Percentiles rank a stretch among this genome's conserved stretches.
Conservation (phyloP, 2,329 filamentous ascomycete species). For the Diplodia mutila region DNA sequence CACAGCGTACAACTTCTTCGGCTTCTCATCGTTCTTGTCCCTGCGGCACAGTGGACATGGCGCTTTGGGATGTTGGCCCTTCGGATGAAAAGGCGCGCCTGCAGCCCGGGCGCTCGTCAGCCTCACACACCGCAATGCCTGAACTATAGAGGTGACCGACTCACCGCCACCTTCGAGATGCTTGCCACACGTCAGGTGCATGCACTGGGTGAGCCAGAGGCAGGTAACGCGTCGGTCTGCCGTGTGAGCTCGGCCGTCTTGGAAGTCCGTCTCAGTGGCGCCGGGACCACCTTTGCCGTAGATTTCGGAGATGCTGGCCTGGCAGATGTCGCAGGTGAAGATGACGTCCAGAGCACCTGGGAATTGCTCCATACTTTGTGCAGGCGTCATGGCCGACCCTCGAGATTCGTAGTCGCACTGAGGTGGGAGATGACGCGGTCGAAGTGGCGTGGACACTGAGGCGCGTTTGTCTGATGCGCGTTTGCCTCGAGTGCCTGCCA, state of each 20-base stretch:
- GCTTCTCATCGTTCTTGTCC: slow-evolving; percentile 40
- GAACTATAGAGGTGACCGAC: slow-evolving; percentile 25
- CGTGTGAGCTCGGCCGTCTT: slow-evolving; percentile 35
- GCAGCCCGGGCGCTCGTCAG: background rate
- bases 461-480: background rate
- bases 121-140: background rate
- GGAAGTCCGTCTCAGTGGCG: slow-evolving; percentile 32
- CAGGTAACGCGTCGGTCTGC: slow-evolving; percentile 47
- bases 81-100: slow-evolving; percentile 53
- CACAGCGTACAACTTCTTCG: slow-evolving; percentile 49
- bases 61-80: slow-evolving; percentile 45
- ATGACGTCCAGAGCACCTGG: slow-evolving; percentile 47
- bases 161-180: slow-evolving; percentile 55
- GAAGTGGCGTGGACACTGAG: background rate
- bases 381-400: background rate
- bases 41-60: slow-evolving; percentile 51
- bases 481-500: background rate
- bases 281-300: slow-evolving; percentile 43
- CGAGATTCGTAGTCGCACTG: background rate
- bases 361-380: background rate
- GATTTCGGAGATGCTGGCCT: slow-evolving; percentile 50
- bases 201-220: slow-evolving; percentile 54
- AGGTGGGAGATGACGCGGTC: background rate
- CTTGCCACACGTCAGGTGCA: slow-evolving; percentile 53
- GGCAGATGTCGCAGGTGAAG: slow-evolving; percentile 55